Evolutionary conservation across 78 protist species (phyloP).

Genomic region (Dictyostelium intermedium): DNA sequence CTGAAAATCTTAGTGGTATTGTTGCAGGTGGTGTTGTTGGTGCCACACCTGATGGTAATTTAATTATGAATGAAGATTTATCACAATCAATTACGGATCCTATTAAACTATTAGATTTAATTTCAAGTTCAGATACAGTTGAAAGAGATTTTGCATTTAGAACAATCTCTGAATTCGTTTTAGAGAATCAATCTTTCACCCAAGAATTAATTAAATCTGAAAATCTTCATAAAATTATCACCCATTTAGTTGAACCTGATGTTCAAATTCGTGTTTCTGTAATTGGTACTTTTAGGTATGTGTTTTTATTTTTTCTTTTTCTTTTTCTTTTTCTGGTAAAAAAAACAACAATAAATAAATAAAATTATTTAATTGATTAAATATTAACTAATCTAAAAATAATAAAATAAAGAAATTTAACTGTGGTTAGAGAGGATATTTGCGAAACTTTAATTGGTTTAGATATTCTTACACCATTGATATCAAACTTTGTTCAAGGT

Average conservation of each 20-base stretch:
- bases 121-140: neutral
- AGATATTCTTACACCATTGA: conserved; percentile 27
- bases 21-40: neutral
- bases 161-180: conserved; percentile 33
- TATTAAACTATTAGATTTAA: neutral
- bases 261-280: conserved; percentile 56
- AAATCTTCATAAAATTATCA: neutral
- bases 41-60: neutral
- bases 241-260: neutral
- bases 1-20: neutral
- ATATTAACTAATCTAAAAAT: neutral
- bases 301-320: neutral
- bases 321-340: neutral
- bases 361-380: neutral
- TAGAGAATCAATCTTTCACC: neutral
- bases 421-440: neutral
- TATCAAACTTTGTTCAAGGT: conserved; percentile 26
- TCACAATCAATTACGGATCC: conserved; percentile 15
- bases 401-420: conserved; percentile 1
- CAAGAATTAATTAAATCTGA: neutral
- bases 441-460: neutral
- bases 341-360: neutral
- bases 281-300: conserved; percentile 61
- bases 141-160: conserved; percentile 60
- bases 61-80: neutral